These are phyloP conservation scores for Penicillium canariense DNA, from an alignment of 495 filamentous ascomycete species.

Conservation along the genomic window DNA sequence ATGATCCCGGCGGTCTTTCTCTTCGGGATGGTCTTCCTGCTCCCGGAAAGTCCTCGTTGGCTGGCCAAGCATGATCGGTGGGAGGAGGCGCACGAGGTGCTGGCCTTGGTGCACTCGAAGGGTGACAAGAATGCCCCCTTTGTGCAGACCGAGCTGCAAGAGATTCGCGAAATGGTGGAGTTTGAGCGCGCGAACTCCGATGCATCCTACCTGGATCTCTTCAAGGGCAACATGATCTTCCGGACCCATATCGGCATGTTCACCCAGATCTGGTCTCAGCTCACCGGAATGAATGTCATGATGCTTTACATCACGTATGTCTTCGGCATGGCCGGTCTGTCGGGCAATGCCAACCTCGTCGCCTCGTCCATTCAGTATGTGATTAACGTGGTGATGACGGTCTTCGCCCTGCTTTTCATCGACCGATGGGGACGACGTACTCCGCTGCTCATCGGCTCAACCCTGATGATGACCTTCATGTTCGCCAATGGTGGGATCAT, in stretches of 20 bases:
- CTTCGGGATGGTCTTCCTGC: conserved; percentile 56
- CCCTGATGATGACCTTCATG: conserved; percentile 66
- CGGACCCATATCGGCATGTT: conserved; percentile 72
- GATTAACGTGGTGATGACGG: conserved; percentile 54
- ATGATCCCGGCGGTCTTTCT: conserved; percentile 65
- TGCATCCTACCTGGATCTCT: conserved; percentile 66
- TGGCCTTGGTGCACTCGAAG: conserved; percentile 62
- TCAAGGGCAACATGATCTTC: conserved; percentile 71
- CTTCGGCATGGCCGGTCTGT: conserved; percentile 69
- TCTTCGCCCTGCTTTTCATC: conserved; percentile 55
- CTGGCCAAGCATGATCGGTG: conserved; percentile 67
- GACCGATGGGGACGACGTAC: conserved; percentile 64
- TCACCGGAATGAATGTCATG: conserved; percentile 87
- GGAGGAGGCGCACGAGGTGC: conserved; percentile 62
- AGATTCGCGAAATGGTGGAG: conserved; percentile 68
- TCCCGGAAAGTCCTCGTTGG: conserved; percentile 76
- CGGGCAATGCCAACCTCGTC: conserved; percentile 53
- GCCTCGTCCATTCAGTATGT: conserved; percentile 73
- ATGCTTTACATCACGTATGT: conserved; percentile 68
- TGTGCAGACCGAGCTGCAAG: conserved; percentile 62
- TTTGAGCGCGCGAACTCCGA: conserved; percentile 64
- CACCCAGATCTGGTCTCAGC: conserved; percentile 80
- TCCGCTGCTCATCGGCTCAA: conserved; percentile 63
- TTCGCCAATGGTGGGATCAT: conserved; percentile 70
- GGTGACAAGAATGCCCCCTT: conserved; percentile 59